phyloP scores from a whole-genome alignment of 1,139 yeast genomes.

The Diutina siamensis region DNA sequence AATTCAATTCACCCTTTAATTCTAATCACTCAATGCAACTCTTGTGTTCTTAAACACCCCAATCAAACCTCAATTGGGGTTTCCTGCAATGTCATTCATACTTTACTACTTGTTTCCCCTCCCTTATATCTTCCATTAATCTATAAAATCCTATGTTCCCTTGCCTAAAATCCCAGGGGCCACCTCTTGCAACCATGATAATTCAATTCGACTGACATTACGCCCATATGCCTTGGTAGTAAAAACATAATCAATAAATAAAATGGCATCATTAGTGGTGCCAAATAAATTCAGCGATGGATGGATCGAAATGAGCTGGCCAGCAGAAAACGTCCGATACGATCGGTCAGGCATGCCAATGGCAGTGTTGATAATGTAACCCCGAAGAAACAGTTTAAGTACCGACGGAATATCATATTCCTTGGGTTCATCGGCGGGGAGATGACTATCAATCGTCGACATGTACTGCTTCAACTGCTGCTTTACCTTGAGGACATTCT shows the following conservation, averaged over 20 bases:
- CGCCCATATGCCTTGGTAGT: conserved; percentile 92
- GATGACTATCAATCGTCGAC: conserved; percentile 29
- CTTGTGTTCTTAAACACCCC: too few relatives aligned
- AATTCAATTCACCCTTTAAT: too few relatives aligned
- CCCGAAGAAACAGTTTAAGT: conserved; percentile 68
- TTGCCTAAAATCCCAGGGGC: conserved; percentile 56
- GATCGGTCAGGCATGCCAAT: conserved; percentile 93
- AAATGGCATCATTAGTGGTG: conserved; percentile 66
- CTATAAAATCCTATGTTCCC: neutral
- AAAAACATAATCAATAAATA: conserved; percentile 90
- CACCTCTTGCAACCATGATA: conserved; percentile 77
- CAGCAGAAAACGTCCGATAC: conserved; percentile 71
- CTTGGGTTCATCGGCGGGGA: neutral
- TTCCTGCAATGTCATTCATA: too few relatives aligned
- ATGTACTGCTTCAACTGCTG: conserved; percentile 69
- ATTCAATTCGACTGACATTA: conserved; percentile 70
- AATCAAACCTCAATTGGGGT: too few relatives aligned
- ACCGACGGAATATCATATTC: conserved; percentile 41
- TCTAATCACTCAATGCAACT: too few relatives aligned
- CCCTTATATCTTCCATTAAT: too few relatives aligned
- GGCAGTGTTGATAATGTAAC: conserved; percentile 80
- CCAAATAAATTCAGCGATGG: conserved; percentile 90
- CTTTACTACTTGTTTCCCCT: too few relatives aligned
- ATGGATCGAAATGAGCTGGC: conserved; percentile 76
- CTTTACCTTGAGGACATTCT: conserved; percentile 64